Base-by-base conservation (phyloP, 192 early-diverging fungal species). In the Linnemannia elongata region DNA sequence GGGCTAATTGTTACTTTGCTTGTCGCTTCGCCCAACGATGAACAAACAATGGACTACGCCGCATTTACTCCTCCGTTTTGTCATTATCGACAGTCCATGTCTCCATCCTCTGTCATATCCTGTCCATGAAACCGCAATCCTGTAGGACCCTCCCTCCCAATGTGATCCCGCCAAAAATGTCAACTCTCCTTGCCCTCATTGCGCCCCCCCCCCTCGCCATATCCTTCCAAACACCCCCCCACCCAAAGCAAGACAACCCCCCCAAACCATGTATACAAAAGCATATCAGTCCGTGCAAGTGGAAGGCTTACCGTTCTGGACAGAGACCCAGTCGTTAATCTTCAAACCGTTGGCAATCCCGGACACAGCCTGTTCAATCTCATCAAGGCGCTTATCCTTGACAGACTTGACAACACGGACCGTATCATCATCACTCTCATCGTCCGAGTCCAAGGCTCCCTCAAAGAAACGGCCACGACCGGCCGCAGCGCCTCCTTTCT, bases 321-420 rank as follows among this genome's bases (percentile, higher is more conserved):
- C 94, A 54, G 90, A 89, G 68, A 93, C 94, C 97, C 97, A 99
- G 88, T 98, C 96, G 87, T 96, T 95, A 76, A 95, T 97, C 87
- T 97, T 97, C 86, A 92, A 85, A 4, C 93, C 93, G 81, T 95
- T 96, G 60, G 95, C 90, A 68, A 97, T 91, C 8, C 91, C 85
- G 77, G 92, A 92, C 69, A 93, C 91, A 66, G 93, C 86, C 39
- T 75, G 81, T 57, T 95, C 90, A 88, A 98, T 91, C 87, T 99
- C 97, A 27, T 98, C 95, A 72, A 94, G 91, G 57, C 96, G 94
- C 92, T 98, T 99, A 89, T 97, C 96, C 85, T 95, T 96, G 81
- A 92, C 93, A 44, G 94, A 96, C 83, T 94, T 94, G 22, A 97
- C 95, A 69, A 94, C 91, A 39, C 94, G 92, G 90, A 94, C 96